These are phyloP conservation scores for Daldinia caldariorum DNA, from an alignment of 495 filamentous ascomycete genomes.

Conservation along the genomic window DNA sequence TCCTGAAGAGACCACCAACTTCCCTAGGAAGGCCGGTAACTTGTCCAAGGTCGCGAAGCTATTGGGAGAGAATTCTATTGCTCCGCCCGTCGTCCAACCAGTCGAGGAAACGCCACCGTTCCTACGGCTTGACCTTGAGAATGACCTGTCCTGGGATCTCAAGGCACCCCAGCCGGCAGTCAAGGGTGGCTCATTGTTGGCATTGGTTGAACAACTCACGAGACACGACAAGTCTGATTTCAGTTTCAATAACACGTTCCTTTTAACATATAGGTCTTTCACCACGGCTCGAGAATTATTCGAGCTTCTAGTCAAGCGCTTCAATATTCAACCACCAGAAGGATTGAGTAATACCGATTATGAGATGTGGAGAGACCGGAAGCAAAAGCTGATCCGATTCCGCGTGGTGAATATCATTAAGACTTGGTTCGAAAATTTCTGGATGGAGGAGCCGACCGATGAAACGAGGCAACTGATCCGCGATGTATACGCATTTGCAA, in stretches of 20 bases:
- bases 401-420: conserved; percentile 97
- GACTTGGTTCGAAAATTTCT: conserved; percentile 97
- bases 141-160: conserved; percentile 86
- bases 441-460: conserved; percentile 94
- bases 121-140: conserved; percentile 87
- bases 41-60: conserved; percentile 87
- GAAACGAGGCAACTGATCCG: conserved; percentile 84
- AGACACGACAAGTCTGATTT: conserved; percentile 94
- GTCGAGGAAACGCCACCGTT: conserved; percentile 82
- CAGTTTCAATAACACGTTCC: conserved; percentile 97
- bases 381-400: conserved; percentile 95
- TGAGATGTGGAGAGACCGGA: conserved; percentile 88
- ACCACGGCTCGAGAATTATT: conserved; percentile 91
- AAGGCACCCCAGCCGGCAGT: conserved; percentile 77
- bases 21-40: conserved; percentile 68
- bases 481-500: conserved; percentile 88
- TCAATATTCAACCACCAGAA: conserved; percentile 91
- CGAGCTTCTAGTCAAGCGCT: conserved; percentile 88
- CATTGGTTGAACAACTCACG: conserved; percentile 94
- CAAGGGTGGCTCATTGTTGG: conserved; percentile 88
- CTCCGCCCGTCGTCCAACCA: conserved; percentile 62
- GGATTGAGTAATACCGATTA: conserved; percentile 79
- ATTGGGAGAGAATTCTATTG: conserved; percentile 82
- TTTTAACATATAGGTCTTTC: conserved; percentile 95
- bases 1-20: conserved; percentile 67